A percentile compares a stretch with the other conserved stretches of the same genome.
These are phyloP conservation scores for Plasmodium inui DNA, from an alignment of 169 alveolate species.

Conservation along the genomic window DNA sequence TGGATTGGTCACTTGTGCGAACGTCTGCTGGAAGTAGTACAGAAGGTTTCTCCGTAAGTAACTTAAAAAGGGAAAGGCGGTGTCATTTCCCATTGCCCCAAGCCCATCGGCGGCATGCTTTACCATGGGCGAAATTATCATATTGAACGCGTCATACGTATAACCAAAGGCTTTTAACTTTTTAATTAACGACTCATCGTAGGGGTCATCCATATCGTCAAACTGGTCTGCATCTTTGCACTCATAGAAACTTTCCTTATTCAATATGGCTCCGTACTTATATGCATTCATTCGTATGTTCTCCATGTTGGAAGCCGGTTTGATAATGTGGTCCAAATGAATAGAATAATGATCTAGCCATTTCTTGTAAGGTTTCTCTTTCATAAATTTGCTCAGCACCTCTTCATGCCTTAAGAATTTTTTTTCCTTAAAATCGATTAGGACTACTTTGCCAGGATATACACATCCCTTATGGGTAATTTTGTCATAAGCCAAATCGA, in stretches of 20 bases:
- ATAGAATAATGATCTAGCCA: constrained; percentile 77
- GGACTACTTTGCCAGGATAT: constrained; percentile 82
- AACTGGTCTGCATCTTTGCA: background rate
- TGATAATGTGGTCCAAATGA: constrained; percentile 62
- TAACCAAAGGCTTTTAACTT: constrained; percentile 77
- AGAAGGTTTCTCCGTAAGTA: constrained; percentile 76
- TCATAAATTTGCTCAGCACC: constrained; percentile 56
- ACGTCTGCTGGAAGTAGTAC: constrained; percentile 83
- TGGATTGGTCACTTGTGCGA: constrained; percentile 86
- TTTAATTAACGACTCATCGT: constrained; percentile 70
- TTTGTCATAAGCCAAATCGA: constrained; percentile 74
- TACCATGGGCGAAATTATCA: constrained; percentile 74
- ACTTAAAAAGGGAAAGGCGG: constrained; percentile 78
- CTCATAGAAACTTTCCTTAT: constrained; percentile 21
- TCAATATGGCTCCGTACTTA: constrained; percentile 54
- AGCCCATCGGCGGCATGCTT: constrained; percentile 76
- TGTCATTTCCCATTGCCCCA: constrained; percentile 77
- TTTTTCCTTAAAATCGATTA: constrained; percentile 80
- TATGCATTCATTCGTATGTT: constrained; percentile 76
- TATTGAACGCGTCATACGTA: constrained; percentile 76
- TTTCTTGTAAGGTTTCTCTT: constrained; percentile 47
- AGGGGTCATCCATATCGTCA: constrained; percentile 19
- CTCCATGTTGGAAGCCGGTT: constrained; percentile 73
- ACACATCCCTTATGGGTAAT: constrained; percentile 82
- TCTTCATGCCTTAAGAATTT: constrained; percentile 72